Conservation (phyloP, 2,329 filamentous ascomycete genomes). For the Alternaria sp. region DNA sequence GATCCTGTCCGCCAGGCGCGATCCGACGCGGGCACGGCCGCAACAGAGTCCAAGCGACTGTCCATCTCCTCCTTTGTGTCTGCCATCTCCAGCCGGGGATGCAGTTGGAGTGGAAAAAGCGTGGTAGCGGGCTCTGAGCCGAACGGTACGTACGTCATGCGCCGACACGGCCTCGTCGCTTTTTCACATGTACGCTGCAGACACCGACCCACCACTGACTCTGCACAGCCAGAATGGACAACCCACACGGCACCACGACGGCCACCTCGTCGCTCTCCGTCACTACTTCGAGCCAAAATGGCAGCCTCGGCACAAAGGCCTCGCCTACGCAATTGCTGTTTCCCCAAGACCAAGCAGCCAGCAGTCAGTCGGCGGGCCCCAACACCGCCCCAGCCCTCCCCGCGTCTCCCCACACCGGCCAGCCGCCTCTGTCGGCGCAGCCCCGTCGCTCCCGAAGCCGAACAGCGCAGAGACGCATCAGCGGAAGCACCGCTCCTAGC, state of each 20-base stretch:
- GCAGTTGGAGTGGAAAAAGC: slow-evolving; percentile 59
- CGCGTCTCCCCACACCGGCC: slow-evolving; percentile 29
- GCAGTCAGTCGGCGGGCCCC: slow-evolving; percentile 21
- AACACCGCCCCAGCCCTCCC: slow-evolving; percentile 23
- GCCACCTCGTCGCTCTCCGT: slow-evolving; percentile 56
- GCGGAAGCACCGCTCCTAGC: slow-evolving; percentile 81
- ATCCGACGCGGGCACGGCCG: slow-evolving; percentile 54
- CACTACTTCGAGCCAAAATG: slow-evolving; percentile 57
- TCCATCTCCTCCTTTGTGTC: slow-evolving; percentile 76
- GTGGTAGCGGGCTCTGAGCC: slow-evolving; percentile 57
- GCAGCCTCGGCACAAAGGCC: slow-evolving; percentile 48
- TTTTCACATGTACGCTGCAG: slow-evolving; percentile 15
- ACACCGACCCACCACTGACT: slow-evolving; percentile 17
- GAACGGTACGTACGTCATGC: slow-evolving; percentile 53
- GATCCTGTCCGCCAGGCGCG: slow-evolving; percentile 59
- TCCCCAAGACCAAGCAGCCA: slow-evolving; percentile 39
- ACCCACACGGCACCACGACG: slow-evolving; percentile 51
- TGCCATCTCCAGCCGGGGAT: slow-evolving; percentile 61
- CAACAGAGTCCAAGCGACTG: slow-evolving; percentile 67
- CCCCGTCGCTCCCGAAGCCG: slow-evolving; percentile 51
- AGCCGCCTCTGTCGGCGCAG: slow-evolving; percentile 26
- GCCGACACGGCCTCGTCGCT: slow-evolving; percentile 3
- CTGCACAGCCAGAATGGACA: slow-evolving; percentile 39
- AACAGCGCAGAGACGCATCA: slow-evolving; percentile 76
- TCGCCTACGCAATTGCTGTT: slow-evolving; percentile 52